Evolutionary conservation across 352 stramenopile genomes (phyloP), one percentile per base, ranked within the genome.

Genomic region (Globisporangium okanoganense): DNA sequence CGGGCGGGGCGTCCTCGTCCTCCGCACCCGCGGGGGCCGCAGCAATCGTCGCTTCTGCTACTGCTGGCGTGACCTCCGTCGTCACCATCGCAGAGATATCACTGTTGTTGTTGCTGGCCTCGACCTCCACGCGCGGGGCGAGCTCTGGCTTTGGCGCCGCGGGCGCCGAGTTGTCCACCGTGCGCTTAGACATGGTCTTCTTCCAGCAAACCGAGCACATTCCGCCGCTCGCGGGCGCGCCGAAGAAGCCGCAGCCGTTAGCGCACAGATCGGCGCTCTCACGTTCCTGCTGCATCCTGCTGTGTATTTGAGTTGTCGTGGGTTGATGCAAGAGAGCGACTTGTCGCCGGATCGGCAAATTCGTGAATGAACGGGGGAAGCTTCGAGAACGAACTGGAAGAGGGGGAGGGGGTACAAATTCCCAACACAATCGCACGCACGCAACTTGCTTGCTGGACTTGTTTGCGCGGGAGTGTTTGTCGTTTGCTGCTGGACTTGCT

Each of bases 201-300:
- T 90, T 92, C 80, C 82, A 92, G 71, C 83, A 92, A 3, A 92
- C 79, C 29, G 80, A 90, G 76, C 83, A 92, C 83, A 92, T 92
- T 58, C 80, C 80, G 61, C 83, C 78, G 53, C 71, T 88, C 16
- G 78, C 83, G 0, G 79, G 67, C 31, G 70, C 82, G 22, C 83
- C 83, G 67, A 92, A 92, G 69, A 92, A 92, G 14, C 83, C 83
- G 59, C 83, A 92, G 49, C 81, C 81, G 64, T 88, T 88, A 20
- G 78, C 67, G 58, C 83, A 92, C 57, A 92, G 62, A 56, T 87
- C 72, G n/a, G 77, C 66, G 56, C 75, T 86, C 72, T 92, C 83
- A 54, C 81, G 79, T 72, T 92, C 79, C 67, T 92, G 83, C 71
- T 92, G 83, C 83, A 92, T 92, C 31, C 22, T 73, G 61, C 4